These are phyloP conservation scores for Sarcocystis neurona DNA, from an alignment of 169 alveolate genomes.

Conservation along the genomic window DNA sequence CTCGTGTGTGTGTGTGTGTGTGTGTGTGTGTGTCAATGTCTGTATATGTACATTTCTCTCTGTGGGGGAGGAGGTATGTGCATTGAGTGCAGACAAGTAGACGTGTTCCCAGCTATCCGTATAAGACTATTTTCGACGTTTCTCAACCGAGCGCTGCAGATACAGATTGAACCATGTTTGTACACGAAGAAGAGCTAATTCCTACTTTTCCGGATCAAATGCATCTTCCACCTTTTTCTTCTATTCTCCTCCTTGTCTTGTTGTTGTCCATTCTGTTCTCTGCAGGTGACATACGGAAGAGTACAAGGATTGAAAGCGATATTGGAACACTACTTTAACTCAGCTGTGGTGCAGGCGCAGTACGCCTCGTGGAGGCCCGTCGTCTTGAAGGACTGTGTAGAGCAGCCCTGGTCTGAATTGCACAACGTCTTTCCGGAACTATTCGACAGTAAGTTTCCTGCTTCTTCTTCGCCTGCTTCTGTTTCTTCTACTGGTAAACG, in stretches of 20 bases:
- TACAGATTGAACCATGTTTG: no score
- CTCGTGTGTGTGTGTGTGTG: no score
- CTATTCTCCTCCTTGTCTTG: not conserved
- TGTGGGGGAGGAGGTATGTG: no score
- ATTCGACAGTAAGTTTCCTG: not conserved
- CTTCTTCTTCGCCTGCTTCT: not conserved
- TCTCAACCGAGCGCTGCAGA: no score
- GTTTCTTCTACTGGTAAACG: not conserved
- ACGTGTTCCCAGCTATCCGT: no score
- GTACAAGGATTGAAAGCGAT: constrained; percentile 73
- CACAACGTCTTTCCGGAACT: not conserved
- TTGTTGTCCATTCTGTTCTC: not conserved
- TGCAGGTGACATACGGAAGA: constrained; percentile 68
- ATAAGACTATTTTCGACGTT: no score
- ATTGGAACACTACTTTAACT: constrained; percentile 70
- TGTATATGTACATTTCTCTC: no score
- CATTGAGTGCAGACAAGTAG: no score
- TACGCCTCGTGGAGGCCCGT: constrained; percentile 4
- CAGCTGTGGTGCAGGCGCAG: constrained; percentile 68
- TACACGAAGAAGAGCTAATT: no score
- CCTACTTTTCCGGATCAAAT: not conserved
- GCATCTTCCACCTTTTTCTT: not conserved
- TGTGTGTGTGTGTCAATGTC: no score
- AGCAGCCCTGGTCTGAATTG: not conserved
- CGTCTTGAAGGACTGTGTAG: not conserved